These are phyloP conservation scores for Paxillus ammoniavirescens DNA, from an alignment of 768 basidiomycete species.

Conservation along the genomic window DNA sequence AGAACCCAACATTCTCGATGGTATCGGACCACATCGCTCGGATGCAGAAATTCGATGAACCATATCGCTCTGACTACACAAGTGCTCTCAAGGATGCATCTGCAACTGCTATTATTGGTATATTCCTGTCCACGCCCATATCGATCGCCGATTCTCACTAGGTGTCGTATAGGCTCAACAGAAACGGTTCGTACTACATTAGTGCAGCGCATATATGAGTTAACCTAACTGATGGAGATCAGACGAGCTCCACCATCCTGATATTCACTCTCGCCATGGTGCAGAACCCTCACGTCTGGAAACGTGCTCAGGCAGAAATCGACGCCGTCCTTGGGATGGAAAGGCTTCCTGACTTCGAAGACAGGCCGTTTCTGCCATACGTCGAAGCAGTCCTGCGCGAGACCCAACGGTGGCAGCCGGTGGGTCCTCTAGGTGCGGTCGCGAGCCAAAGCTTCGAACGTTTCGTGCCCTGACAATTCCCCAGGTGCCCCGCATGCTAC, in stretches of 20 bases:
- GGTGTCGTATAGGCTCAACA: background rate
- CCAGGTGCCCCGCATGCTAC: conserved; percentile 19
- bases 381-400: conserved; percentile 12
- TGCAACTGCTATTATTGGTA: conserved; percentile 16
- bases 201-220: background rate
- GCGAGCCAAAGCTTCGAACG: background rate
- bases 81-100: conserved; percentile 15
- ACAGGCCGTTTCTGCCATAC: conserved; percentile 8
- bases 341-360: conserved; percentile 8
- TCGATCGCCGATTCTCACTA: background rate
- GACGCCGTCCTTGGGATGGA: conserved; percentile 5
- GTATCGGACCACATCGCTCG: conserved; percentile 12
- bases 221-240: background rate
- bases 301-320: conserved; percentile 10
- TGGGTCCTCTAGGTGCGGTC: conserved; percentile 2
- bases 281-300: conserved; percentile 8
- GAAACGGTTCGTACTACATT: conserved; percentile 6
- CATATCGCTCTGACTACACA: conserved; percentile 7
- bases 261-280: conserved; percentile 15
- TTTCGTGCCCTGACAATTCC: background rate
- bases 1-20: conserved; percentile 7
- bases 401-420: conserved; percentile 11
- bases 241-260: background rate
- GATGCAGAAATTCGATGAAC: conserved; percentile 7
- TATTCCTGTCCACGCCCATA: background rate